Conservation (phyloP, 306 rosid species). For the Casuarina cunninghamiana region DNA sequence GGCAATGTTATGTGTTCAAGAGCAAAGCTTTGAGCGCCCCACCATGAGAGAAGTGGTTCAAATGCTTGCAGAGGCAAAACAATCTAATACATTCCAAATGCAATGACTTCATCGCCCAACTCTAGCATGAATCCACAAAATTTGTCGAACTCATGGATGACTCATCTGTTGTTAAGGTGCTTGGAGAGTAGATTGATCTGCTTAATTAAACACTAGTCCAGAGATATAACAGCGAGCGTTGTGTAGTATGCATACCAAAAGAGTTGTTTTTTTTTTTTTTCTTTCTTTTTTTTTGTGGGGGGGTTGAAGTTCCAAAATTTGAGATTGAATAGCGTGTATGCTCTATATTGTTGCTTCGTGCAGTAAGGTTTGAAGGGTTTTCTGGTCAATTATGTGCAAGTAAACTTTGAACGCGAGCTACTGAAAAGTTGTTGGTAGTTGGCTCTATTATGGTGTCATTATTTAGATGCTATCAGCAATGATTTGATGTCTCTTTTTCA, state of each 20-base stretch:
- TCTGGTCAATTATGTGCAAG: constrained; percentile 4
- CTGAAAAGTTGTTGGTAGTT: not conserved
- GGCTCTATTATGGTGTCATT: constrained; percentile 11
- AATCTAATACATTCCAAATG: constrained; percentile 57
- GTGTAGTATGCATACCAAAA: not conserved
- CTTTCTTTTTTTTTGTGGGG: not conserved
- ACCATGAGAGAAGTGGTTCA: constrained; percentile 96
- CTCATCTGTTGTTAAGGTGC: not conserved
- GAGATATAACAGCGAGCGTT: not conserved
- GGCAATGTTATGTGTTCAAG: constrained; percentile 81
- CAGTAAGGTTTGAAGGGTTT: not conserved
- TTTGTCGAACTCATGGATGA: not conserved
- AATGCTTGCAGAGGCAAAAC: constrained; percentile 81
- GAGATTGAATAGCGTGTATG: not conserved
- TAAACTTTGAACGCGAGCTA: not conserved
- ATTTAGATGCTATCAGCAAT: not conserved
- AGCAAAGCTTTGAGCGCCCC: constrained; percentile 83
- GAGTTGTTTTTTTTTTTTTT: not conserved
- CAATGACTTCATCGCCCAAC: constrained; percentile 24
- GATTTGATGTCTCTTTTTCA: not conserved
- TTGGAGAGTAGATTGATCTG: not conserved
- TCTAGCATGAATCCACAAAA: not conserved
- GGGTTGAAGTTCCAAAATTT: not conserved
- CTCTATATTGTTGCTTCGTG: not conserved
- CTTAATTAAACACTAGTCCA: not conserved